Evolutionary conservation across 192 early-diverging fungal species (phyloP), one percentile per base, ranked within the genome.

Genomic region (Linderina pennispora): DNA sequence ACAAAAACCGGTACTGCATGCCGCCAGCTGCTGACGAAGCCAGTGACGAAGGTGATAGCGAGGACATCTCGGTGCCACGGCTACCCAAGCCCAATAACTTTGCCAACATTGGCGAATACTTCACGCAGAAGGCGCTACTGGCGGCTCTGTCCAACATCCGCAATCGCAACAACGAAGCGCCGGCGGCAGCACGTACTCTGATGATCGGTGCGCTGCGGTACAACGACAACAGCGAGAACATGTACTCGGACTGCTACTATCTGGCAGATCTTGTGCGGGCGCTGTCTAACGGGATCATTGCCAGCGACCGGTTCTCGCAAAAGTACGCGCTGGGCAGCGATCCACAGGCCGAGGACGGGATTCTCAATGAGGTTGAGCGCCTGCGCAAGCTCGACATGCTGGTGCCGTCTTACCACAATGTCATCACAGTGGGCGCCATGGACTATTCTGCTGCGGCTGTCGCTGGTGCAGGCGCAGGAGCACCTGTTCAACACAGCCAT

Each of bases 151-250:
- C 85, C 3, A 76, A 80, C 18, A 74, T 83, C 33, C 68, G 91
- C 26, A 78, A 87, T 45, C 46, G 70, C 7, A 53, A 78, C 43
- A 83, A 80, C 17, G 65, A 79, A 34, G 75, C 84, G 1, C 87
- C 86, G 6, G 36, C 63, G 14, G 67, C 71, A 7, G 77, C 83
- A 4, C 78, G 87, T 0, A 52, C 77, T 8, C 74, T 91, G 21
- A 45, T 99, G 23, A 45, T 93, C 41, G 78, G 83, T 21, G 64
- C 92, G n/a, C 70, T 97, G 40, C 67, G 80, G 32, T 91, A 84
- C 65, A 99, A 99, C 62, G 92, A 97, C 64, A 99, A 97, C 53
- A 83, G 86, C 36, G 82, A 84, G 37, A 97, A 95, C 57, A 62
- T 65, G 69, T 91, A 81, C 35, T 82, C 90, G 1, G 92, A 95